phyloP scores from a whole-genome alignment of 2,329 filamentous ascomycete species.

The Amylocarpus encephaloides region DNA sequence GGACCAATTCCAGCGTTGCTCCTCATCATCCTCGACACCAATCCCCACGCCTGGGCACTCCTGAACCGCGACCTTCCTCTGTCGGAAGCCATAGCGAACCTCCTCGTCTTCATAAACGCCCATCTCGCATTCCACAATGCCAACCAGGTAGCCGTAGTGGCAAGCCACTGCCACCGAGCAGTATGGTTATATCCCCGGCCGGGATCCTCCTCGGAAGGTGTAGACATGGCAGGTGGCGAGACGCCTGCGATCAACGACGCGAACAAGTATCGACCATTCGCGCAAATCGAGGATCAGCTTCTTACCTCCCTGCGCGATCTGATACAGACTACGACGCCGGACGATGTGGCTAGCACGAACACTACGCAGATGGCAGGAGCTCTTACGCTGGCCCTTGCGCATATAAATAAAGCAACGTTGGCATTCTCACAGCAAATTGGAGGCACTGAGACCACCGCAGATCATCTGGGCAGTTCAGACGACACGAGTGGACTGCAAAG shows the following conservation, averaged over 20 bases:
- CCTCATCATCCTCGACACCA: conserved; percentile 89
- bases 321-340: conserved; percentile 58
- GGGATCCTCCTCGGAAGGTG: conserved; percentile 40
- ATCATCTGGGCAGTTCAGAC: conserved; percentile 15
- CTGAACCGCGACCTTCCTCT: conserved; percentile 70
- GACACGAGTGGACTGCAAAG: conserved; percentile 53
- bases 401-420: conserved; percentile 67
- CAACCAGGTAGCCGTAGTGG: conserved; percentile 88
- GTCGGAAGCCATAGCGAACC: conserved; percentile 75
- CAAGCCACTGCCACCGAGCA: conserved; percentile 79
- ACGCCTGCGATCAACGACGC: conserved; percentile 37
- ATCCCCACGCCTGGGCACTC: conserved; percentile 87
- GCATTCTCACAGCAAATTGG: conserved; percentile 34
- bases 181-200: conserved; percentile 78
- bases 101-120: conserved; percentile 94
- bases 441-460: conserved; percentile 21
- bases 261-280: conserved; percentile 93
- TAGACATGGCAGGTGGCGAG: conserved; percentile 48
- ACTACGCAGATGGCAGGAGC: conserved; percentile 89
- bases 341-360: conserved; percentile 58
- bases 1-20: conserved; percentile 72
- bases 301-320: conserved; percentile 68
- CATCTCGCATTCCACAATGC: conserved; percentile 90
- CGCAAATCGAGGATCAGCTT: conserved; percentile 76
- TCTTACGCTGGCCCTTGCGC: conserved; percentile 78